Evolutionary conservation across 805 yeast species (phyloP), one percentile per base, ranked within the genome.

Genomic region (Metschnikowia anglica): DNA sequence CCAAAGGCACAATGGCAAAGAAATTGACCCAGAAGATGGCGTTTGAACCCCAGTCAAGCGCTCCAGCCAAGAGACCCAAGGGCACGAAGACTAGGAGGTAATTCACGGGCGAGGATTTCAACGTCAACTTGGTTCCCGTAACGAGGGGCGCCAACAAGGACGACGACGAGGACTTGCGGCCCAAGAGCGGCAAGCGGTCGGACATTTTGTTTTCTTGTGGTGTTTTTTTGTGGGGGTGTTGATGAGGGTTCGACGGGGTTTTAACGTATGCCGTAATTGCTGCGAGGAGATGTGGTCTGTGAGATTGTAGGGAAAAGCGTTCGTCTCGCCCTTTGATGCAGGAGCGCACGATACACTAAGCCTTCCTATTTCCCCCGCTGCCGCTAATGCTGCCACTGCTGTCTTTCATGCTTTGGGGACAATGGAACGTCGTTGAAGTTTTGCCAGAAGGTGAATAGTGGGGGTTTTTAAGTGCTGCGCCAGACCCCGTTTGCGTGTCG

Each of bases 1-100:
- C 98, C 56, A 93, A 72, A 12, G 98, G 98, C 32, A 93, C 80
- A 54, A 91, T 91, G 26, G 96, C 96, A 40, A 86, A 60, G 69
- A 91, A 93, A 62, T 91, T 91, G 54, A 88, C 66, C 60, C 77
- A 60, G 59, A 91, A 91, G 1, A 81, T 54, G 59, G 70, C 51
- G 72, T 68, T 39, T 83, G 68, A 71, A 4, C 80, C 67, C 71
- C 82, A 74, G 13, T 68, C 73, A 12, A 81, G 56, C 35, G 60
- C 61, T 3, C 90, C 96, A 25, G 90, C 82, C n/a, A 79, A 32
- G 11, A 90, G 66, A 23, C 98, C 99, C 15, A 91, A 54, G 3
- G 98, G 97, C n/a, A 90, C 95, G 60, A 88, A 87, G 1, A 88
- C 55, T 26, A 91, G 70, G 35, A 93, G 66, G 53, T 79, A 74